Percentiles rank a stretch among this genome's conserved stretches.
Conservation (phyloP, 2,329 filamentous ascomycete genomes). For the Stagonosporopsis cucurbitacearum region DNA sequence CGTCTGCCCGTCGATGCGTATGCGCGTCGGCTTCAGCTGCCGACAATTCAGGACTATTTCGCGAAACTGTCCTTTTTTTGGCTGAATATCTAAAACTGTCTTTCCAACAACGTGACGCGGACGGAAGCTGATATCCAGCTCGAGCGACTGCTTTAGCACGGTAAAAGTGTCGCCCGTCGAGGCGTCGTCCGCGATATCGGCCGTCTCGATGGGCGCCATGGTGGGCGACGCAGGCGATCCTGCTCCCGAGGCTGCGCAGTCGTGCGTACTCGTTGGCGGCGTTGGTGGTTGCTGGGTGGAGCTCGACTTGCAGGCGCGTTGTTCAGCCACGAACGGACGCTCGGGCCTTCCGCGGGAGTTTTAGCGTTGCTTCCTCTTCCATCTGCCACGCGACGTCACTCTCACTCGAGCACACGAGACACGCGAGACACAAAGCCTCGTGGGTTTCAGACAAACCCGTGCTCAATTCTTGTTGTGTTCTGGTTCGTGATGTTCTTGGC, state of each 20-base stretch:
- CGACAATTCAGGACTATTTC: slow-evolving; percentile 66
- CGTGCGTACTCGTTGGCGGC: slow-evolving; percentile 1
- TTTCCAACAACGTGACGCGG: slow-evolving; percentile 76
- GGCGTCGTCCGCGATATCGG: slow-evolving; percentile 39
- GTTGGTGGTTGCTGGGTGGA: slow-evolving; percentile 12
- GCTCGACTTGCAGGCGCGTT: slow-evolving; percentile 11
- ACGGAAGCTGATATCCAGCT: slow-evolving; percentile 87
- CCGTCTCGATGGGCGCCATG: slow-evolving; percentile 42
- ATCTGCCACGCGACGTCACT: slow-evolving; percentile 11
- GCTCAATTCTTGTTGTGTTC: not conserved
- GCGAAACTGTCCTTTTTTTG: slow-evolving; percentile 62
- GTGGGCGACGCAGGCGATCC: slow-evolving; percentile 37
- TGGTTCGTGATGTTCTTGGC: not conserved
- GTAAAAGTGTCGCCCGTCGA: slow-evolving; percentile 53
- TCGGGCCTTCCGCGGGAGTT: slow-evolving; percentile 14
- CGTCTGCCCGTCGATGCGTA: slow-evolving; percentile 54
- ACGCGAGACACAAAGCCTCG: not conserved
- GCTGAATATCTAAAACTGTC: slow-evolving; percentile 81
- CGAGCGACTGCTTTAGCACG: slow-evolving; percentile 83
- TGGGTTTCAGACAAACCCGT: not conserved
- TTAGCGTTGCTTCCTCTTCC: slow-evolving; percentile 12
- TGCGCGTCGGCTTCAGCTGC: slow-evolving; percentile 63
- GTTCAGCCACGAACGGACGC: slow-evolving; percentile 1
- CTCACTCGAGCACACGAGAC: not conserved
- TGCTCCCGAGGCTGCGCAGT: slow-evolving; percentile 28